These are phyloP conservation scores for Amanita thiersii DNA, from an alignment of 768 basidiomycete genomes.

Conservation along the genomic window DNA sequence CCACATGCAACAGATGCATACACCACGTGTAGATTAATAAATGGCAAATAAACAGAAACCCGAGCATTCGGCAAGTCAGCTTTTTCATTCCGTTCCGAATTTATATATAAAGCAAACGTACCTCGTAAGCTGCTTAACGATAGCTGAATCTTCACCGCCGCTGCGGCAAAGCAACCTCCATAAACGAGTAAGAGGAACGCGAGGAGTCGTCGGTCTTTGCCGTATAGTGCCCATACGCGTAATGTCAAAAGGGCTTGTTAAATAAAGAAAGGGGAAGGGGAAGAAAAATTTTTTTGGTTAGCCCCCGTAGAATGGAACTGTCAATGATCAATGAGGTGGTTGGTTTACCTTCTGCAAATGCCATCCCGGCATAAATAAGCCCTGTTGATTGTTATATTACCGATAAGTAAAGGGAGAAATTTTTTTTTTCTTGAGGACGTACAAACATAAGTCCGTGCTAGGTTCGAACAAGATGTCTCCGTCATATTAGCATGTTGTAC, in stretches of 20 bases:
- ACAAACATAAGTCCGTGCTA: slow-evolving; percentile 5
- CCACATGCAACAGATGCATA: too few relatives aligned
- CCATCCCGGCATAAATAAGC: slow-evolving; percentile 7
- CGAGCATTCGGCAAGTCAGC: too few relatives aligned
- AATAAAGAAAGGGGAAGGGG: not conserved
- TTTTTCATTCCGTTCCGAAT: too few relatives aligned
- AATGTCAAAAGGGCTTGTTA: not conserved
- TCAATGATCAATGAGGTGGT: too few relatives aligned
- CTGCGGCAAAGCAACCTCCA: slow-evolving; percentile 4
- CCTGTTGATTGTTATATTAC: not conserved
- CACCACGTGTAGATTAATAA: too few relatives aligned
- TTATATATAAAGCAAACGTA: too few relatives aligned
- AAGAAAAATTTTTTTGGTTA: too few relatives aligned
- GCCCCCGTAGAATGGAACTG: too few relatives aligned
- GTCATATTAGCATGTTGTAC: slow-evolving; percentile 4
- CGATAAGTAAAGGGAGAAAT: not conserved
- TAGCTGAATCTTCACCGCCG: slow-evolving; percentile 2
- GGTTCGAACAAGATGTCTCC: not conserved
- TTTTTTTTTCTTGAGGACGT: too few relatives aligned
- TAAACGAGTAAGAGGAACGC: not conserved
- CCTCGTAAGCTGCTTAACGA: slow-evolving; percentile 3
- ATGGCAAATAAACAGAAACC: too few relatives aligned
- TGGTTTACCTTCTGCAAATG: slow-evolving; percentile 8
- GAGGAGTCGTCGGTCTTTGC: not conserved
- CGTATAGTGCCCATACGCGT: slow-evolving; percentile 7